Evolutionary conservation across 768 basidiomycete species (phyloP).

Genomic region (Termitomyces sp.): DNA sequence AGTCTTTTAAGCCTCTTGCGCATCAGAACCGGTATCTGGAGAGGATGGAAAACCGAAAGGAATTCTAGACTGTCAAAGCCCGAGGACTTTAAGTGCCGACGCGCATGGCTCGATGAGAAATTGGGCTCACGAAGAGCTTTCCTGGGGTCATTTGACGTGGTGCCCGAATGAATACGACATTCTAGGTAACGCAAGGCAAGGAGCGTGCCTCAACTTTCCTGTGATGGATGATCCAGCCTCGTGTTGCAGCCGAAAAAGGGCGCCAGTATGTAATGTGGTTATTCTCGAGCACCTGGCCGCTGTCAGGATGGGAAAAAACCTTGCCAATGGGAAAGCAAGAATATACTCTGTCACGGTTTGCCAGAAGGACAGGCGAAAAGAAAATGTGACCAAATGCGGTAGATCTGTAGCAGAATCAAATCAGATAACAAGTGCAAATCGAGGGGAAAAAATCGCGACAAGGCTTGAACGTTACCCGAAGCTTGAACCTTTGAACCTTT

Average conservation of each 20-base stretch:
- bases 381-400: not conserved
- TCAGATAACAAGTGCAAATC: not conserved
- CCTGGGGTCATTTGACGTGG: not conserved
- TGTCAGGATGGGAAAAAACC: not conserved
- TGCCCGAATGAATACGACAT: not conserved
- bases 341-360: not conserved
- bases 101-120: not conserved
- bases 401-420: too few relatives aligned
- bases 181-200: slow-evolving; percentile 3
- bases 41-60: not conserved
- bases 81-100: not conserved
- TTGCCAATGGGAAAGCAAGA: not conserved
- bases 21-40: not conserved
- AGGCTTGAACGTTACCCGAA: too few relatives aligned
- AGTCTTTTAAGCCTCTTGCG: not conserved
- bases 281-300: not conserved
- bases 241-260: not conserved
- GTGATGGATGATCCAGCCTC: not conserved
- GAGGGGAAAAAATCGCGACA: too few relatives aligned
- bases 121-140: not conserved
- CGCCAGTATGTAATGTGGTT: not conserved
- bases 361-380: not conserved
- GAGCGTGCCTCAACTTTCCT: not conserved
- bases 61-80: not conserved
- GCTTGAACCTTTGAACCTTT: not conserved